Base-by-base conservation (phyloP, 2,329 filamentous ascomycete species). In the Tolypocladium album region DNA sequence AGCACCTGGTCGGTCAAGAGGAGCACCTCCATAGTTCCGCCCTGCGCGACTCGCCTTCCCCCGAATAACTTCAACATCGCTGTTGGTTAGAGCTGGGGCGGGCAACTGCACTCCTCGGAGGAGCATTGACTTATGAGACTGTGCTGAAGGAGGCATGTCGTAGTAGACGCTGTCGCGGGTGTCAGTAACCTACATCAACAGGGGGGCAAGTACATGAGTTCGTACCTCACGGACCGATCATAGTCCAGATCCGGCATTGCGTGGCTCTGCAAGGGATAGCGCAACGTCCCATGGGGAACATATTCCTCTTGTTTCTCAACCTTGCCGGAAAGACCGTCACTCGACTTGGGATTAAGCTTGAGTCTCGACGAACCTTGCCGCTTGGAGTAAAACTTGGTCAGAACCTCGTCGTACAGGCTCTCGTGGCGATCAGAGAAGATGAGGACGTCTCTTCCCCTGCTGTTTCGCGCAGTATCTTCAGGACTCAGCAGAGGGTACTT, bases 51-150 rank as follows among this genome's bases (percentile, higher is more conserved):
- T 78, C 40, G 87, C 78, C 70, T 88, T 87, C 58, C 82, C 81
- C 69, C 86, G 85, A 52, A 92, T 82, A 9, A 83, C 80, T 64
- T 92, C 88, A 59, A 93, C 85, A 68, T 97, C 92, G 61, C 82
- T 83, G 40, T 84, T 81, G 60, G 89, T 88, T 1, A 99, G 82
- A 12, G 85, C 88, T 1, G 90, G 85, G 2, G 81, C 76, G 5
- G 89, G 85, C 60, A 92, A 81, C 67, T 88, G 86, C 45, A 92
- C 86, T 15, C 94, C 94, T 3, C 91, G 87, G 42, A 99, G 81
- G 17, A 99, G 82, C 89, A 96, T 95, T 7, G 92, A 97, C 71
- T 97, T 97, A 76, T 99, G 94, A 5, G 85, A 78, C 67, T 90
- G 83, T 12, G 79, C 79, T 22, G 84, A 85, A 47, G 82, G 79